Conservation (phyloP, 2,329 filamentous ascomycete species). For the Pseudogymnoascus sp. region DNA sequence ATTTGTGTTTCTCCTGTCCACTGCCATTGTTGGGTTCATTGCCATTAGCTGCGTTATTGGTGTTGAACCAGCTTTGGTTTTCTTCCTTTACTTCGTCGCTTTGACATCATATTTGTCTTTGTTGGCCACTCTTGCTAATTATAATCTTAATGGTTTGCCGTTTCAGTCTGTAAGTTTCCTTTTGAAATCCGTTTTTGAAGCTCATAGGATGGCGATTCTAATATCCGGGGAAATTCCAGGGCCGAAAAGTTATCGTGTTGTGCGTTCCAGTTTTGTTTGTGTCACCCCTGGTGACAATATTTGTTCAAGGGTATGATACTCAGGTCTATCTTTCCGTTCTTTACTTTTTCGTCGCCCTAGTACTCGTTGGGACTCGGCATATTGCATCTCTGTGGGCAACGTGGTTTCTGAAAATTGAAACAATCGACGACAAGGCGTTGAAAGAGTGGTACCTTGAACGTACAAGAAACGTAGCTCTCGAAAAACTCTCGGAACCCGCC, state of each 20-base stretch:
- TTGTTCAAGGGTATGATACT: constrained; percentile 43
- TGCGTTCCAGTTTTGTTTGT: constrained; percentile 49
- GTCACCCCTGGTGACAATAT: constrained; percentile 50
- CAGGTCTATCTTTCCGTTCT: constrained; percentile 48
- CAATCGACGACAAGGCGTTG: constrained; percentile 41
- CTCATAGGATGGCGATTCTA: too few species aligned
- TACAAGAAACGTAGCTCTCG: too few species aligned
- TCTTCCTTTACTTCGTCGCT: constrained; percentile 50
- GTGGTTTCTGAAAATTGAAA: constrained; percentile 46
- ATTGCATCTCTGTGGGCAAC: constrained; percentile 51
- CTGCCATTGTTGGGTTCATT: constrained; percentile 33
- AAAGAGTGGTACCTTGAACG: constrained; percentile 34
- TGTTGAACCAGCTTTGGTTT: constrained; percentile 44
- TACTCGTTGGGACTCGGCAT: constrained; percentile 44
- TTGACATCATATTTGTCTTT: constrained; percentile 52
- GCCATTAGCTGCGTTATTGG: constrained; percentile 38
- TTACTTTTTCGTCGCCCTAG: constrained; percentile 42
- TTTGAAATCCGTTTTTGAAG: neutral
- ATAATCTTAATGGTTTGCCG: constrained; percentile 43
- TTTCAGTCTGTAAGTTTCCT: constrained; percentile 37
- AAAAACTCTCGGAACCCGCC: too few species aligned
- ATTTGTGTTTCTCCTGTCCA: constrained; percentile 30
- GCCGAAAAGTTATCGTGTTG: constrained; percentile 46
- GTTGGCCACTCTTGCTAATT: constrained; percentile 42
- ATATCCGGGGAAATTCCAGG: constrained; percentile 20